These are phyloP conservation scores for Marvania coccoides DNA, from an alignment of 139 green algal species.

Conservation along the genomic window DNA sequence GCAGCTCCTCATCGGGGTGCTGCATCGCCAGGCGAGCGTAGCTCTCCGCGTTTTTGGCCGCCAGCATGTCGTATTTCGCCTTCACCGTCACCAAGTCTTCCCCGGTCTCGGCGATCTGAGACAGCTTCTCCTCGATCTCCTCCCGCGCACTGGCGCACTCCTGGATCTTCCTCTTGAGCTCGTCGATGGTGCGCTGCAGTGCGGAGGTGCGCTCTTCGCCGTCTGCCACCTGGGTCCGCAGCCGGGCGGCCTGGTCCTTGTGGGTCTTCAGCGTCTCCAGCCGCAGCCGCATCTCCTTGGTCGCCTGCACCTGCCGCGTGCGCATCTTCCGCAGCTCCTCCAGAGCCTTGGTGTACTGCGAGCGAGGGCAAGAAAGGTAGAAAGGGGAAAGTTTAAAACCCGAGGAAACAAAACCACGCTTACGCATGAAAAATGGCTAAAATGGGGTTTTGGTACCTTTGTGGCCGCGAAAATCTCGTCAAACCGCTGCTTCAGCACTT, in stretches of 20 bases:
- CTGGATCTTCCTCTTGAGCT: constrained; percentile 17
- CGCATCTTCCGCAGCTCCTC: constrained; percentile 83
- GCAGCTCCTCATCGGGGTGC: constrained; percentile 19
- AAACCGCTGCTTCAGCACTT: constrained; percentile 93
- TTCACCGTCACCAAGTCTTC: constrained; percentile 17
- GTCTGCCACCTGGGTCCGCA: background rate
- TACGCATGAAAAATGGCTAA: no score
- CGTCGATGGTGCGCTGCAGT: constrained; percentile 4
- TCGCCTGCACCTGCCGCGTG: constrained; percentile 58
- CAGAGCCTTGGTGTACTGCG: constrained; percentile 89
- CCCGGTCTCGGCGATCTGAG: background rate
- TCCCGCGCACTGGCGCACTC: background rate
- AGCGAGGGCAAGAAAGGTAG: no score
- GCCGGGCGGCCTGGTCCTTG: constrained; percentile 28
- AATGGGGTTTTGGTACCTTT: no score
- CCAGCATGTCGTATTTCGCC: constrained; percentile 25
- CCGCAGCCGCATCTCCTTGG: constrained; percentile 56
- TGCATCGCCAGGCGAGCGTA: constrained; percentile 10
- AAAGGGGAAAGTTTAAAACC: no score
- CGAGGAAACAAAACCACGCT: no score
- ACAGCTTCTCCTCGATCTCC: constrained; percentile 22
- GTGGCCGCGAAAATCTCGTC: constrained; percentile 96
- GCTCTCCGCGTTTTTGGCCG: constrained; percentile 15
- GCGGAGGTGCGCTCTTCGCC: background rate
- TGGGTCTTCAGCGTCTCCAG: constrained; percentile 65